Base-by-base conservation (phyloP, 192 early-diverging fungal genomes). In the Globomyces pollinis-pini region DNA sequence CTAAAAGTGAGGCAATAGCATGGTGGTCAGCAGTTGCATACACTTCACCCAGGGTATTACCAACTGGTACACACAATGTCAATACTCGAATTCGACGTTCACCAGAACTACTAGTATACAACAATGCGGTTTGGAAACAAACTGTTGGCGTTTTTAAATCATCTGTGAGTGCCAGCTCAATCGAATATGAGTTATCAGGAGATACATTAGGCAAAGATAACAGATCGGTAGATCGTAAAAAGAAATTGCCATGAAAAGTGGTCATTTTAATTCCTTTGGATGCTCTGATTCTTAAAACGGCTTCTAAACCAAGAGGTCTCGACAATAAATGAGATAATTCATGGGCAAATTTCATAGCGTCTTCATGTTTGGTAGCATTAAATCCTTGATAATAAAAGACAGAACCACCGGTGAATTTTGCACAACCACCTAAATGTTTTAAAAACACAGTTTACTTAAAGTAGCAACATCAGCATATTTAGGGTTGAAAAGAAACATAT, bases 231-330 rank as follows among this genome's bases (percentile, higher is more conserved):
- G 90, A 90, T 7, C 93, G 89, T 36, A 98, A 78, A 73, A 98
- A 98, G 67, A 96, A 96, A 84, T 95, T 94, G 12, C 95, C 95
- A 47, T 98, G 91, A 73, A 89, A 96, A 15, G 88, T 76, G 20
- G 84, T 83, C 86, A 95, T 90, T 33, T 84, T 73, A 36, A 98
- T 71, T 0, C 93, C 93, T 65, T 87, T 90, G 1, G 90, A 91
- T 1, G 93, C 89, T 51, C 95, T 84, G 5, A 98, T 83, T 30
- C 95, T 79, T 66, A 98, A 79, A 12, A 98, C 92, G 7, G 95
- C 92, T 62, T 98, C 95, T 34, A 95, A 70, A 1, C 84, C 92
- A 49, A 93, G 74, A 7, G 85, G 78, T 21, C 87, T 83, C 0
- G 87, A 75, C 35, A 98, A 75, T 57, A 88, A 86, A 53, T 86